Evolutionary conservation across 305 asterid genomes (phyloP).

Genomic region (Rubia tinctorum): DNA sequence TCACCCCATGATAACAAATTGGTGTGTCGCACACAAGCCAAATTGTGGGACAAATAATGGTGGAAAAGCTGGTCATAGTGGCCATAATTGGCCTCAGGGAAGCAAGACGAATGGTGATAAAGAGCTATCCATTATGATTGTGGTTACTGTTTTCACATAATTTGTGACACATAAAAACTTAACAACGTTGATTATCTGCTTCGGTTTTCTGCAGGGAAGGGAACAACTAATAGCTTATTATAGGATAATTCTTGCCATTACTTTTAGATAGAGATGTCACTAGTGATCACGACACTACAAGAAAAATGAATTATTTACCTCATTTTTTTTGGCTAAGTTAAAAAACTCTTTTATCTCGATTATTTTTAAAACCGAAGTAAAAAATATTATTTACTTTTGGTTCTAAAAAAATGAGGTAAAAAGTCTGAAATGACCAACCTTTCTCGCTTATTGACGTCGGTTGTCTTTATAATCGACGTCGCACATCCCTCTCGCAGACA

Average conservation of each 20-base stretch:
- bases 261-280: background rate
- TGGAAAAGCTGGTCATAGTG: constrained; percentile 51
- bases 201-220: constrained; percentile 15
- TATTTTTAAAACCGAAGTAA: no score
- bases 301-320: no score
- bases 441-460: no score
- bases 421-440: no score
- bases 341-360: no score
- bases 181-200: constrained; percentile 13
- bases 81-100: constrained; percentile 36
- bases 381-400: no score
- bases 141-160: constrained; percentile 34
- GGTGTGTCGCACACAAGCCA: constrained; percentile 21
- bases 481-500: no score
- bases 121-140: constrained; percentile 36
- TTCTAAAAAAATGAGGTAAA: no score
- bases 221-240: background rate
- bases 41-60: constrained; percentile 44
- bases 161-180: background rate
- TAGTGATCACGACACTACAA: no score
- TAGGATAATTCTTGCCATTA: background rate
- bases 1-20: constrained; percentile 21
- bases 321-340: no score
- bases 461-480: no score
- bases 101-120: constrained; percentile 36